Base-by-base conservation (phyloP, 345 rosid species). In the Hibiscus mutabilis region DNA sequence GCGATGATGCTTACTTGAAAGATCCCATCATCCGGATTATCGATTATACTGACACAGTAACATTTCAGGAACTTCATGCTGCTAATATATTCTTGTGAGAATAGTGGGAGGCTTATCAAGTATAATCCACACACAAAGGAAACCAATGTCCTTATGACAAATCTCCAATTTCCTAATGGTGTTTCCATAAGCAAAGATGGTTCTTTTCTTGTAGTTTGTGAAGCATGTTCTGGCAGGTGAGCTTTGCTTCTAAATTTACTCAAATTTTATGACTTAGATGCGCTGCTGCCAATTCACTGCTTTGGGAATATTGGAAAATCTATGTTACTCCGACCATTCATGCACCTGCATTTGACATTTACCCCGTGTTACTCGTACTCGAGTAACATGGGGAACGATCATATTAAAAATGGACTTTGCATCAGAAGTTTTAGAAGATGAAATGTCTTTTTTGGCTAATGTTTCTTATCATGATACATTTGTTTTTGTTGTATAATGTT, bases 111-210 rank as follows among this genome's bases (percentile, higher is more conserved):
- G 78, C 79, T 94, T 76, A 71, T 94, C 12, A 94, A 88, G 83
- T 91, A 91, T 76, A 83, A 88, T 73, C 91, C 88, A 37, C 69
- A 56, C 51, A 82, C 96, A 12, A 87, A 87, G 75, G 84, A 88
- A 78, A 84, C 95, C 58, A 86, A 80, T 61, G 89, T 94, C 63
- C 87, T 94, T 37, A 61, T 81, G 75, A 79, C 85, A 65, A 81
- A 90, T 81, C 69, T 90, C 74, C 93, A 79, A 75, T 94, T 94
- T 75, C 97, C 98, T 2, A 94, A 94, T 66, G 98, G 98, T 47
- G 71, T 91, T 16, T 79, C 98, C 71, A 69, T 94, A 65, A 91
- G 96, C 88, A 91, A 90, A 80, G 98, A 94, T 63, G 87, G 88
- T 65, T 83, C 90, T 56, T 94, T 85, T 85, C 85, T 94, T 68